phyloP scores from a whole-genome alignment of 2,329 filamentous ascomycete species.

The Huntiella savannae region DNA sequence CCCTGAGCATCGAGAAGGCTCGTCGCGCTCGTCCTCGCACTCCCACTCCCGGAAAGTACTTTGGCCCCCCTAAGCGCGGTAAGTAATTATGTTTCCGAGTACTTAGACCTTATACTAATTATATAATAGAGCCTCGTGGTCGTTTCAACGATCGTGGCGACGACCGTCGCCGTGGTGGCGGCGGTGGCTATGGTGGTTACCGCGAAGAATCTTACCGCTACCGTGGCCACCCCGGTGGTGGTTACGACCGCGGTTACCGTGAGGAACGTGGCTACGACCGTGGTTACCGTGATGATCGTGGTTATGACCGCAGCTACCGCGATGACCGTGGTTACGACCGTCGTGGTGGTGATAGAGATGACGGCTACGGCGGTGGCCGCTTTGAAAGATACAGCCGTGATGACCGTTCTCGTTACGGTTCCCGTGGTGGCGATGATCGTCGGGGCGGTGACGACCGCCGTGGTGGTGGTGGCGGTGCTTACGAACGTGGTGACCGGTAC shows the following conservation, averaged over 20 bases:
- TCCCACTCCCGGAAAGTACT: constrained; percentile 96
- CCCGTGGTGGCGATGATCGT: constrained; percentile 18
- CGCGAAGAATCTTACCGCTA: constrained; percentile 41
- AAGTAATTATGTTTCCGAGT: constrained; percentile 21
- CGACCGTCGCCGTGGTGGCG: constrained; percentile 42
- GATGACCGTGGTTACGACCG: constrained; percentile 32
- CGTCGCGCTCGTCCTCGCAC: constrained; percentile 86
- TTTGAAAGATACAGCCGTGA: constrained; percentile 15
- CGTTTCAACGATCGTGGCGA: constrained; percentile 40
- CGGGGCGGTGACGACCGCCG: constrained; percentile 16
- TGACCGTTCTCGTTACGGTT: constrained; percentile 19
- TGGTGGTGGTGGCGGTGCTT: constrained; percentile 17
- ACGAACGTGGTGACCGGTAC: constrained; percentile 29
- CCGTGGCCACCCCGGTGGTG: constrained; percentile 28
- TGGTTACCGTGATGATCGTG: constrained; percentile 30
- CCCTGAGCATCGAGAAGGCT: constrained; percentile 96
- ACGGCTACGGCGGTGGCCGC: constrained; percentile 20
- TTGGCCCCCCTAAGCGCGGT: constrained; percentile 95
- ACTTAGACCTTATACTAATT: not conserved
- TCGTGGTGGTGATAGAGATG: constrained; percentile 27
- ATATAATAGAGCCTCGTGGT: constrained; percentile 19
- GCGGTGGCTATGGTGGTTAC: constrained; percentile 25
- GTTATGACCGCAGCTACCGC: constrained; percentile 19
- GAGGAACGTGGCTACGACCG: constrained; percentile 28
- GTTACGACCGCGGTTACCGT: constrained; percentile 31